Conservation (phyloP, 352 stramenopile species). For the Discostella stelligera region DNA sequence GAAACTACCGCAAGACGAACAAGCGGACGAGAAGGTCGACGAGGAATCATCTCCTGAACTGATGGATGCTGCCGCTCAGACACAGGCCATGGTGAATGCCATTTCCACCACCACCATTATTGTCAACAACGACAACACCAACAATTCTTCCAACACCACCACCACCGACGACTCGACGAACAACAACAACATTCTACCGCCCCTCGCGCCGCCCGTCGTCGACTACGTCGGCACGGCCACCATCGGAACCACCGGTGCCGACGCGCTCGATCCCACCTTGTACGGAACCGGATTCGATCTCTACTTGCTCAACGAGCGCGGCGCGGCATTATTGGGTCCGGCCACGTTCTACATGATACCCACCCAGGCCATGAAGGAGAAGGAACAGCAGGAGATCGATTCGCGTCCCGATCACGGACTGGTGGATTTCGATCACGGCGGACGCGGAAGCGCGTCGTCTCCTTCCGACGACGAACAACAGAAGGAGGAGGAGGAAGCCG, state of each 20-base stretch:
- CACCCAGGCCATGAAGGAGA: constrained; percentile 3
- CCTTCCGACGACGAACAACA: not conserved
- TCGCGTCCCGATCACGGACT: not conserved
- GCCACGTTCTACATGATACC: constrained; percentile 1
- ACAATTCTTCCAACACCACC: not conserved
- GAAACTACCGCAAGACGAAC: too few species aligned
- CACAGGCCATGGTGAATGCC: too few species aligned
- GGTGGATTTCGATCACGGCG: not conserved
- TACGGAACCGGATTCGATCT: constrained; percentile 3
- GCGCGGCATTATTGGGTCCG: not conserved
- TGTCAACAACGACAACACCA: too few species aligned
- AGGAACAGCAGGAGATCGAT: not conserved
- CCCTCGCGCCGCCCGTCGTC: not conserved
- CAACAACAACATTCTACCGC: too few species aligned
- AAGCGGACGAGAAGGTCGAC: too few species aligned
- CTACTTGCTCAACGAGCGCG: constrained; percentile 1
- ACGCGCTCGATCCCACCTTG: not conserved
- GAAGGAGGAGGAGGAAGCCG: not conserved
- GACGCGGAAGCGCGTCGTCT: not conserved
- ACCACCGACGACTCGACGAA: not conserved
- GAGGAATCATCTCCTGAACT: too few species aligned
- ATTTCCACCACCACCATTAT: too few species aligned
- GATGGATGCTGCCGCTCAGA: too few species aligned
- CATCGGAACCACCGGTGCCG: not conserved
- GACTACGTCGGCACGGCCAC: not conserved